Base-by-base conservation (phyloP, 495 filamentous ascomycete genomes). In the Geoglossum glabrum region DNA sequence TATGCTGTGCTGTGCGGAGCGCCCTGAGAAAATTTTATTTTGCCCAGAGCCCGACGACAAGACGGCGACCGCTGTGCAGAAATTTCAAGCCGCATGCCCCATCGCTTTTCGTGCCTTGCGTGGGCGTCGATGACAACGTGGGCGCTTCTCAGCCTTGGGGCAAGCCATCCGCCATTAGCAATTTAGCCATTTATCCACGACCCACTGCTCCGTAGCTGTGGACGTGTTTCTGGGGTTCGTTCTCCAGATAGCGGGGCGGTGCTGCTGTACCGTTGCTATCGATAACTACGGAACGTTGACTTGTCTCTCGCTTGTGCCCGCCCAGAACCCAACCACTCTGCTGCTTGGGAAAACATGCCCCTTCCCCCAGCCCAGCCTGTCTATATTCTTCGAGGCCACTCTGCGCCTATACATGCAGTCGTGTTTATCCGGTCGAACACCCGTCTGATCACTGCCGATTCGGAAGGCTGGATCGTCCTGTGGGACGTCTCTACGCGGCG, bases 331-430 rank as follows among this genome's bases (percentile, higher is more conserved):
- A 17, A 45, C 40, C n/a, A 45, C 10, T 21, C 40, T 21, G 6
- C 3, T 21, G 8, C 19, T 21, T 3, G 2, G 17, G 13, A 19
- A 45, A 45, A 45, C 19, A 56, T 56, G 54, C 11, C 21, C 27
- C 43, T 73, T 21, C 68, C 75, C 54, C 80, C 81, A 31, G 77
- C 83, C 30, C 84, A 86, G 61, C 90, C 90, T 52, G 75, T 78
- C 54, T 90, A 92, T 65, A 80, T 97, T 52, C 78, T 98, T 33
- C 84, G 92, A 62, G 92, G 92, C 56, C 92, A 98, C 70, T 74
- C 77, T 30, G 71, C 85, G 1, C 82, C 86, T 57, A 84, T 97
- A 55, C 90, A 98, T 66, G 77, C 80, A 17, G 70, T 92, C 27
- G 68, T 78, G 56, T 86, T 98, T 66, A 76, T 85, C 61, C 77